These are phyloP conservation scores for Fusarium sp. DNA, from an alignment of 2,329 filamentous ascomycete genomes.

Conservation along the genomic window DNA sequence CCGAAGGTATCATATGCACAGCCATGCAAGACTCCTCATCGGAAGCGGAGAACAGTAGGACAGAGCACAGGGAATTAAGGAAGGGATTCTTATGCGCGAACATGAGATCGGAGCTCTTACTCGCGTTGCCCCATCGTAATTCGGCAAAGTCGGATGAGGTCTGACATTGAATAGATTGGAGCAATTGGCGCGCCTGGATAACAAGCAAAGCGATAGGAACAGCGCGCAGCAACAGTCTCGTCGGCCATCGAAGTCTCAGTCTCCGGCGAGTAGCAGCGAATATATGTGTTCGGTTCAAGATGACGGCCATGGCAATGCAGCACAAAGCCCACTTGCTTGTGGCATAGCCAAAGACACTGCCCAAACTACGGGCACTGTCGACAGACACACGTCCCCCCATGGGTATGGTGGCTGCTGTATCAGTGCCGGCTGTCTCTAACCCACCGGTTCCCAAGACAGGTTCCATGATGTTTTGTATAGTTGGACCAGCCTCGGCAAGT, in stretches of 20 bases:
- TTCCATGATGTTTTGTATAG: conserved; percentile 48
- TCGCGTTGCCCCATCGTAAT: conserved; percentile 75
- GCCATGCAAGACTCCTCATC: conserved; percentile 81
- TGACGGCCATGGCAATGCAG: conserved; percentile 85
- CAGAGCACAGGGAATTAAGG: conserved; percentile 77
- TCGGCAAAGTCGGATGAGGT: conserved; percentile 78
- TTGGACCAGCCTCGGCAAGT: conserved; percentile 39
- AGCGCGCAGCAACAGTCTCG: conserved; percentile 76
- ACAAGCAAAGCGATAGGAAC: conserved; percentile 77
- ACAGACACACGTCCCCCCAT: conserved; percentile 63
- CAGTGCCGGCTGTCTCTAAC: conserved; percentile 20
- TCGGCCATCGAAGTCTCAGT: conserved; percentile 78
- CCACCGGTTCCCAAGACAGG: conserved; percentile 27
- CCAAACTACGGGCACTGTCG: conserved; percentile 75
- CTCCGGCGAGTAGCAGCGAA: conserved; percentile 89
- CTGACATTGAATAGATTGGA: conserved; percentile 92
- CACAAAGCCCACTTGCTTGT: conserved; percentile 93
- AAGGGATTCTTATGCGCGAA: conserved; percentile 76
- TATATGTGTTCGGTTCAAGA: conserved; percentile 91
- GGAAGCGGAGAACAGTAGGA: conserved; percentile 76
- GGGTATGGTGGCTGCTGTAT: conserved; percentile 32
- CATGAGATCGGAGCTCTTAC: conserved; percentile 73
- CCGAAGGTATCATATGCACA: conserved; percentile 73
- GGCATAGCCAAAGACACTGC: conserved; percentile 88
- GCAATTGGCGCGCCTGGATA: conserved; percentile 74